phyloP scores from a whole-genome alignment of 257 asterid genomes.

The Haberlea rhodopensis region DNA sequence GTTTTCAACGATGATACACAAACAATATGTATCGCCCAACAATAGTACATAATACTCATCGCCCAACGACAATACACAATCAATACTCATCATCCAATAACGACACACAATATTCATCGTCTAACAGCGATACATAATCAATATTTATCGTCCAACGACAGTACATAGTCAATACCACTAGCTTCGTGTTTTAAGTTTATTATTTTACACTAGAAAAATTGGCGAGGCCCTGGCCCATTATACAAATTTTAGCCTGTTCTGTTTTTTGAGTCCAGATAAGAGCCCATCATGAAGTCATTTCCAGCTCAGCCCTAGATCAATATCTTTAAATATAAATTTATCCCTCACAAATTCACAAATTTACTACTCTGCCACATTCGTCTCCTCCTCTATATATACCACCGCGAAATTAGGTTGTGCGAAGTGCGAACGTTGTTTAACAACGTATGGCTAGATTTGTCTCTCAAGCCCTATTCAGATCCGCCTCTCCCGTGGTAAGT shows the following conservation, averaged over 20 bases:
- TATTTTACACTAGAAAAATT: too few relatives aligned
- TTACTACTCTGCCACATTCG: background rate
- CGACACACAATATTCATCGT: too few relatives aligned
- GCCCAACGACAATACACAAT: too few relatives aligned
- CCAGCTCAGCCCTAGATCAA: constrained; percentile 37
- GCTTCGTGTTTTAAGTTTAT: too few relatives aligned
- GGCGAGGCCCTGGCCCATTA: background rate
- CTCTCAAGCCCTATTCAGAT: constrained; percentile 42
- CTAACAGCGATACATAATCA: too few relatives aligned
- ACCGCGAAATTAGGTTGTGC: background rate
- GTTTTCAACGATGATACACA: too few relatives aligned
- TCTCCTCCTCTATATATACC: constrained; percentile 17
- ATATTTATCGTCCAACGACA: too few relatives aligned
- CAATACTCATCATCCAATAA: too few relatives aligned
- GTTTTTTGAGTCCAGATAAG: background rate
- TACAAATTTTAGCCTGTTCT: background rate
- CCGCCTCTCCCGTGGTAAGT: constrained; percentile 20
- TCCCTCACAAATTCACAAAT: background rate
- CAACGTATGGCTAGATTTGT: constrained; percentile 25
- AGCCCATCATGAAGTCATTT: background rate
- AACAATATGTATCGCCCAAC: too few relatives aligned
- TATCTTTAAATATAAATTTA: background rate
- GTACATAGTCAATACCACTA: too few relatives aligned
- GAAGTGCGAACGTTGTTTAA: too few relatives aligned
- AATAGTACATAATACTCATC: too few relatives aligned